Conservation (phyloP, 768 basidiomycete genomes). For the Boletus rufocinnamomeus region DNA sequence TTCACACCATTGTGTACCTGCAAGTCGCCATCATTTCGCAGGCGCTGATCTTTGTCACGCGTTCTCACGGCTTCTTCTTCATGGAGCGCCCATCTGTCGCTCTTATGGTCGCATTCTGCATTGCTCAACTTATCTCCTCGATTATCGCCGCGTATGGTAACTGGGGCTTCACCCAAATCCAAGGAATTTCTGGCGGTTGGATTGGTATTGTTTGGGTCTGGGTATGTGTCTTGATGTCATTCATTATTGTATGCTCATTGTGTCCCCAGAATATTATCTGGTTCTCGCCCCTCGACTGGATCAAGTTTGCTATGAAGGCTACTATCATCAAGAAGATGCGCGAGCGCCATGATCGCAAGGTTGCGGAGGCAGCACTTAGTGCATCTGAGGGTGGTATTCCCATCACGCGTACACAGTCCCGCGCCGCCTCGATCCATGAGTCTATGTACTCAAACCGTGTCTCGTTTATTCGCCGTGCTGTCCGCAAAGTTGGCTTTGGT, state of each 20-base stretch:
- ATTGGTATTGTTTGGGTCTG: constrained; percentile 97
- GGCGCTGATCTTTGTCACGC: constrained; percentile 95
- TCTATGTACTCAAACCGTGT: constrained; percentile 95
- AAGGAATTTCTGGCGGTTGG: constrained; percentile 85
- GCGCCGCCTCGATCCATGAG: constrained; percentile 87
- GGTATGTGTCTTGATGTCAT: constrained; percentile 50
- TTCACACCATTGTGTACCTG: constrained; percentile 91
- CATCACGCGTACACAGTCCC: constrained; percentile 84
- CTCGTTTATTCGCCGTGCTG: constrained; percentile 87
- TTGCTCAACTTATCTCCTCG: constrained; percentile 92
- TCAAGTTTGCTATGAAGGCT: constrained; percentile 97
- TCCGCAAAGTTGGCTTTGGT: constrained; percentile 86
- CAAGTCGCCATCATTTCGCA: constrained; percentile 99
- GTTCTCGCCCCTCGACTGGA: constrained; percentile 94
- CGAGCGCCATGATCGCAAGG: constrained; percentile 51
- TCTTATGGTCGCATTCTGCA: constrained; percentile 84
- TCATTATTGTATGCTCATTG: constrained; percentile 13
- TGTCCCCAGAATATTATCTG: constrained; percentile 79
- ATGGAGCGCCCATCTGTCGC: constrained; percentile 93
- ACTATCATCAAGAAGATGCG: constrained; percentile 87
- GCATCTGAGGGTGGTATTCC: constrained; percentile 52
- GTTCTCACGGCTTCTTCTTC: constrained; percentile 95
- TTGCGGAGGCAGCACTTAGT: constrained; percentile 40
- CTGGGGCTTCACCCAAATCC: constrained; percentile 92
- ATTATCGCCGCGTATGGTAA: constrained; percentile 93